Conservation (phyloP, 2,329 filamentous ascomycete genomes). For the Ambrosiella cleistominuta region DNA sequence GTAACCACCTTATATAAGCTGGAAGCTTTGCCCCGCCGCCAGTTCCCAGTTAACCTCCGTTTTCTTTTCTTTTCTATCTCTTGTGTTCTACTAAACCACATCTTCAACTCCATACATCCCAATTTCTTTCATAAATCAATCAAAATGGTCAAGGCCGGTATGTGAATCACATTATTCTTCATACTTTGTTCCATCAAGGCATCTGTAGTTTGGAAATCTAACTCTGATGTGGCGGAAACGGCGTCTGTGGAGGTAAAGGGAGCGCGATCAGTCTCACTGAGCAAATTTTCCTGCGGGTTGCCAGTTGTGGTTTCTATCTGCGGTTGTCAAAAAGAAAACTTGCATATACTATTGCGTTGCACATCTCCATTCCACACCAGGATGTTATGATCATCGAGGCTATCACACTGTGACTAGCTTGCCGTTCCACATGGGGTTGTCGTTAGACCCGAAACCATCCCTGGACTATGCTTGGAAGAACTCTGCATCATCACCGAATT, state of each 20-base stretch:
- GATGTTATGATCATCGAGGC: too few species aligned
- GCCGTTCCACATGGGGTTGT: too few species aligned
- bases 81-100: conserved; percentile 2
- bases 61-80: conserved; percentile 9
- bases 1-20: conserved; percentile 1
- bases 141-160: conserved; percentile 16
- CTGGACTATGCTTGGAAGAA: too few species aligned
- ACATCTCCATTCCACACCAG: too few species aligned
- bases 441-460: too few species aligned
- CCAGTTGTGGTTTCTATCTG: neutral
- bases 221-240: neutral
- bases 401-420: too few species aligned
- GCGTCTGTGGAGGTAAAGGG: neutral
- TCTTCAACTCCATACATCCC: conserved; percentile 3
- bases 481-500: conserved; percentile 5
- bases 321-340: neutral
- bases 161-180: conserved; percentile 3
- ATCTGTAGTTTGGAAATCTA: neutral
- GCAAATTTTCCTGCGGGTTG: neutral
- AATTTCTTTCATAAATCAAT: conserved; percentile 7
- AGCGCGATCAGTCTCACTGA: neutral
- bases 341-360: neutral
- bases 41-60: neutral
- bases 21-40: neutral
- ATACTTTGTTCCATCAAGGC: too few species aligned